A percentile compares a stretch with the other conserved stretches of the same genome.
phyloP scores from a whole-genome alignment of 2,329 filamentous ascomycete species.

The Cytospora schulzeri region DNA sequence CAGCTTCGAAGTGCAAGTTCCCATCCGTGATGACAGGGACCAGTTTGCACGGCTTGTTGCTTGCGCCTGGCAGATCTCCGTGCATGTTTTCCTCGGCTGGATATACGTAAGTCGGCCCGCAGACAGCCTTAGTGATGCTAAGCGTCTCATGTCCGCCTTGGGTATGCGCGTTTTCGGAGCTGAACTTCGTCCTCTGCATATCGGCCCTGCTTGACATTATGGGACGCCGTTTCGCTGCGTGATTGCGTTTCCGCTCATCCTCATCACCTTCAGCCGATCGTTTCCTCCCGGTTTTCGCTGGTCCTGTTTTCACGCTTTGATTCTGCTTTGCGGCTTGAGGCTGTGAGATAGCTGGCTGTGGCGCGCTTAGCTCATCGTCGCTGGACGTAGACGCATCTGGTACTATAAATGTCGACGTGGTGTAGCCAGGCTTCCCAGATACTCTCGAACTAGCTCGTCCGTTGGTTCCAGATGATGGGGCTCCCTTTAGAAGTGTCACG shows the following conservation, averaged over 20 bases:
- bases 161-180: not conserved
- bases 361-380: conserved; percentile 20
- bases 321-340: not conserved
- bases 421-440: not conserved
- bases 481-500: not conserved
- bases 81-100: not conserved
- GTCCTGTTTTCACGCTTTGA: not conserved
- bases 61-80: not conserved
- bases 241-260: not conserved
- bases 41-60: conserved; percentile 1
- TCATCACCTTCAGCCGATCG: not conserved
- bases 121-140: conserved; percentile 18
- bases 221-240: conserved; percentile 11
- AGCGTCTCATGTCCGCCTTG: not conserved
- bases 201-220: conserved; percentile 1
- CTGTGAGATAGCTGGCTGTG: not conserved
- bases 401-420: not conserved
- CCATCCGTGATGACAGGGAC: not conserved
- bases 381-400: not conserved
- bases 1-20: not conserved
- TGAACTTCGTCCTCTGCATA: conserved; percentile 12
- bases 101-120: conserved; percentile 19
- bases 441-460: not conserved
- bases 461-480: not conserved
- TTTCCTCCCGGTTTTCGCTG: conserved; percentile 5